Evolutionary conservation across 2,329 filamentous ascomycete genomes (phyloP).

Genomic region (Fonsecaea pedrosoi): DNA sequence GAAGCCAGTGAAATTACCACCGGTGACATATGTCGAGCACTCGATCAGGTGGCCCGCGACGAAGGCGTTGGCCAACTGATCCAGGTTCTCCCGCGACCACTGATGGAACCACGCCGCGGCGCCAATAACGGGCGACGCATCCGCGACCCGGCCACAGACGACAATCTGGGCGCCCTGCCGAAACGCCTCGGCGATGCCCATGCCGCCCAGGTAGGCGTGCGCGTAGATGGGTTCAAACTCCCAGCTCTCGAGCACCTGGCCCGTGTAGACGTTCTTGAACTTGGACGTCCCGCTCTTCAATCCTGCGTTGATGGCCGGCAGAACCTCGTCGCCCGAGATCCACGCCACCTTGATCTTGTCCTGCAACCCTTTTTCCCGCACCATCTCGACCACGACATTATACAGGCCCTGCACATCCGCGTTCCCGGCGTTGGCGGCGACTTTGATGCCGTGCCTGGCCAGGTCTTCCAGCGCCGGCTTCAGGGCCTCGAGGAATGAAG

Average conservation of each 20-base stretch:
- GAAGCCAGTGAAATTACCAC: conserved; percentile 55
- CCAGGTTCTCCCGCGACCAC: conserved; percentile 49
- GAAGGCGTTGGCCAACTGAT: conserved; percentile 51
- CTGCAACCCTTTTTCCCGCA: conserved; percentile 47
- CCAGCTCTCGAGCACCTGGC: conserved; percentile 47
- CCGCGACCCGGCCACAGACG: conserved; percentile 53
- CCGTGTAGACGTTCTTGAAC: conserved; percentile 52
- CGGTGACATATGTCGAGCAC: conserved; percentile 52
- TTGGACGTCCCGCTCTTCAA: conserved; percentile 45
- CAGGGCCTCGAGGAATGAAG: conserved; percentile 59
- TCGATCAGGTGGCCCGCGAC: conserved; percentile 51
- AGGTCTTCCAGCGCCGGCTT: conserved; percentile 51
- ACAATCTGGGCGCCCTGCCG: conserved; percentile 53
- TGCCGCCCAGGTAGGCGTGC: conserved; percentile 48
- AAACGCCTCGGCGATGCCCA: conserved; percentile 50
- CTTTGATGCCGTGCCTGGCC: conserved; percentile 51
- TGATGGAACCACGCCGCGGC: conserved; percentile 52
- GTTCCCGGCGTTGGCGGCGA: conserved; percentile 55
- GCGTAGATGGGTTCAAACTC: conserved; percentile 46
- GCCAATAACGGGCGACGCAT: conserved; percentile 54
- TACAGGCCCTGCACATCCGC: conserved; percentile 52
- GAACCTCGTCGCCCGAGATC: conserved; percentile 56
- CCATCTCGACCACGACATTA: conserved; percentile 48
- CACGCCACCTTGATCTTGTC: conserved; percentile 54
- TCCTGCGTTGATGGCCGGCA: conserved; percentile 45